Evolutionary conservation across 1,284 basidiomycete species (phyloP).

Genomic region (Anthracocystis walkeri): DNA sequence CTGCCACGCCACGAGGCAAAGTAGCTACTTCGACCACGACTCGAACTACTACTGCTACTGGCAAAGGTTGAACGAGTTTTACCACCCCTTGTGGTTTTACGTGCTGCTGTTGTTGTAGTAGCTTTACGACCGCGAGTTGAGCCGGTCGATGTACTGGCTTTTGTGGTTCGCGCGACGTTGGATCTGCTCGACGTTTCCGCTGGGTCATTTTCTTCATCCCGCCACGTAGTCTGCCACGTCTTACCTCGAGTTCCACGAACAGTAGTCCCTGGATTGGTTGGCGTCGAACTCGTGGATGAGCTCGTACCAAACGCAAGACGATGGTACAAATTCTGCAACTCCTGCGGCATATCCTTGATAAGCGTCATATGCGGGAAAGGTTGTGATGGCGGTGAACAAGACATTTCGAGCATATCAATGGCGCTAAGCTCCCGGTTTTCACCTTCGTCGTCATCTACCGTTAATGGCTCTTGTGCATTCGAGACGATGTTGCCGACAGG

Average conservation of each 20-base stretch:
- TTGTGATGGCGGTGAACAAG: constrained; percentile 32
- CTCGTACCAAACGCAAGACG: constrained; percentile 32
- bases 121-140: constrained; percentile 17
- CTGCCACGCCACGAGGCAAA: constrained; percentile 15
- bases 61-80: constrained; percentile 10
- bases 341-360: constrained; percentile 41
- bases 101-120: neutral
- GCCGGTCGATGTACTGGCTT: neutral
- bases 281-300: constrained; percentile 3
- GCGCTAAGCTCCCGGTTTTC: constrained; percentile 1
- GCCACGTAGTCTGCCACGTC: constrained; percentile 49
- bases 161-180: neutral
- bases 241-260: constrained; percentile 31
- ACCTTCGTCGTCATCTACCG: neutral
- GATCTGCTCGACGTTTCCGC: constrained; percentile 4
- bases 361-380: constrained; percentile 19
- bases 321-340: constrained; percentile 30
- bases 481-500: constrained; percentile 1
- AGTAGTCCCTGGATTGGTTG: constrained; percentile 12
- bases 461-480: constrained; percentile 7
- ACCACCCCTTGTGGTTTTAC: constrained; percentile 4
- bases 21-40: constrained; percentile 15
- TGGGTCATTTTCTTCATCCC: constrained; percentile 1
- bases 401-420: constrained; percentile 20
- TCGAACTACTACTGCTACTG: constrained; percentile 6